Conservation (phyloP, 2,329 filamentous ascomycete species). For the Berkeleyomyces rouxiae region DNA sequence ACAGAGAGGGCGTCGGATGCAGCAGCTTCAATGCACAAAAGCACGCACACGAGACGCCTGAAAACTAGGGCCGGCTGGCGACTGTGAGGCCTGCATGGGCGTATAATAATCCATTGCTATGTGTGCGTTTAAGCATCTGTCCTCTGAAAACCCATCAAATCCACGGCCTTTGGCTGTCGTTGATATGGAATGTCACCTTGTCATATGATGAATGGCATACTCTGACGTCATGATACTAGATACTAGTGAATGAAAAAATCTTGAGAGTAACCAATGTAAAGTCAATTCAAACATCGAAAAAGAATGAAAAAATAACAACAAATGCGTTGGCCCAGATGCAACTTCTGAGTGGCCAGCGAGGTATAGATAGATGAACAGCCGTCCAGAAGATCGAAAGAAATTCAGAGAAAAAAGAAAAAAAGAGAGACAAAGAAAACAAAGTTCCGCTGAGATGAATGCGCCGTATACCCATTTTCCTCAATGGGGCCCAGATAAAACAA, state of each 20-base stretch:
- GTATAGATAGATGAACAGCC: slow-evolving; percentile 1
- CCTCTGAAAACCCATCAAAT: too few species aligned
- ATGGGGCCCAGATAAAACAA: background rate
- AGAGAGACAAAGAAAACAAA: background rate
- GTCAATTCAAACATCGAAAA: background rate
- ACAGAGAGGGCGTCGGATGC: background rate
- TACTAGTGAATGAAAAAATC: too few species aligned
- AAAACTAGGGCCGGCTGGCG: background rate
- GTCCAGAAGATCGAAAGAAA: background rate
- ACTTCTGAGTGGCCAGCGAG: background rate
- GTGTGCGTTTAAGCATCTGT: too few species aligned
- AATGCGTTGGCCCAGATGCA: background rate
- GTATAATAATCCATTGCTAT: background rate
- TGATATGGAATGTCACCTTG: background rate
- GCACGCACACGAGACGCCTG: background rate
- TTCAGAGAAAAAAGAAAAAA: background rate
- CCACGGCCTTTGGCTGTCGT: too few species aligned
- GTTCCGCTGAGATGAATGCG: background rate
- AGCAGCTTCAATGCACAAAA: background rate
- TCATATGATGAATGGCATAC: background rate
- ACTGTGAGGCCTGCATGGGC: background rate
- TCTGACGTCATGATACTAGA: background rate
- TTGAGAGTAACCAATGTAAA: background rate
- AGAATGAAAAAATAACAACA: background rate
- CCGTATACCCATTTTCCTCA: background rate